phyloP scores from a whole-genome alignment of 2,329 filamentous ascomycete species.

The Blumeria hordei region DNA sequence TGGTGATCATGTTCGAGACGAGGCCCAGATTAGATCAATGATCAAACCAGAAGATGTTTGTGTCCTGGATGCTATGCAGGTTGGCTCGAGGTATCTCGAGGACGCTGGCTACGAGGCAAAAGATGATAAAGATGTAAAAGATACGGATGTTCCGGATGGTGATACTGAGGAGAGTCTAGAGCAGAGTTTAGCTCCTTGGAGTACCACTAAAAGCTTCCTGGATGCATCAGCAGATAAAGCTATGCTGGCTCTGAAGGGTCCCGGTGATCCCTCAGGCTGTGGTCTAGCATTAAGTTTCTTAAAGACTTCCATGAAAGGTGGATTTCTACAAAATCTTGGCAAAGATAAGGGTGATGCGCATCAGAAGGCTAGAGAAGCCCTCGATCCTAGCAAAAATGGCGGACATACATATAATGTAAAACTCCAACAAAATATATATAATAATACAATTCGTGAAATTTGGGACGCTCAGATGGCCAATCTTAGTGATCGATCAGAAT shows the following conservation, averaged over 20 bases:
- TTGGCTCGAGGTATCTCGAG: conserved; percentile 70
- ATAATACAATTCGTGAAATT: conserved; percentile 71
- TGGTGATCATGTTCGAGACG: conserved; percentile 54
- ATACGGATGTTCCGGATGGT: conserved; percentile 32
- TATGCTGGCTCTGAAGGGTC: conserved; percentile 85
- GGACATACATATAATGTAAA: conserved; percentile 97
- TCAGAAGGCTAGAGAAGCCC: conserved; percentile 41
- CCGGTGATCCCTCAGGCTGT: conserved; percentile 81
- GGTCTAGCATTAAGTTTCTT: conserved; percentile 94
- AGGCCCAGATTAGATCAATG: conserved; percentile 58
- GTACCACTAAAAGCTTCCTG: conserved; percentile 87
- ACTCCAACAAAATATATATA: conserved; percentile 76
- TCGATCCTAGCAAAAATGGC: conserved; percentile 68
- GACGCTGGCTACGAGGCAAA: conserved; percentile 69
- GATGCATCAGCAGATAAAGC: conserved; percentile 86
- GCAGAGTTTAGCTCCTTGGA: conserved; percentile 83
- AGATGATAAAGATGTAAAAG: conserved; percentile 37
- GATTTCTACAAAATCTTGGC: conserved; percentile 55
- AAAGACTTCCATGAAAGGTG: conserved; percentile 95
- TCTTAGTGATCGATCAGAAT: conserved; percentile 45
- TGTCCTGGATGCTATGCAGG: conserved; percentile 86
- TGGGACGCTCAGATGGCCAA: conserved; percentile 74
- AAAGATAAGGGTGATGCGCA: conserved; percentile 21
- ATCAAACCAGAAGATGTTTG: conserved; percentile 93
- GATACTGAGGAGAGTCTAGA: conserved; percentile 30